Evolutionary conservation across 257 asterid species (phyloP).

Genomic region (Capsicum baccatum): DNA sequence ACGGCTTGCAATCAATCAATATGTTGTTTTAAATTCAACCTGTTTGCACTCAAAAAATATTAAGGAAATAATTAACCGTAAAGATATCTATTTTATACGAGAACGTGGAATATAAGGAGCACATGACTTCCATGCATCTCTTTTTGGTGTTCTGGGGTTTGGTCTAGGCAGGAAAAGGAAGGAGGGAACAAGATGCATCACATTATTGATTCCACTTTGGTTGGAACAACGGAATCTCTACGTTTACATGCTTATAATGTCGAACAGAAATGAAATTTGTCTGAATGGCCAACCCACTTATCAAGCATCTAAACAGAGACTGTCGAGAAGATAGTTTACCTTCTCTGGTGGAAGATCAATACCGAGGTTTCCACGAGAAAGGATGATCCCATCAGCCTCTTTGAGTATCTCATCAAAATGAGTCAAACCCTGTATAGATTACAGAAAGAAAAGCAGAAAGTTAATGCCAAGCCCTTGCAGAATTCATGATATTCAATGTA

Average conservation of each 20-base stretch:
- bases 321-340: conserved; percentile 47
- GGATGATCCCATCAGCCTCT: conserved; percentile 91
- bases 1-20: background rate
- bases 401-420: conserved; percentile 88
- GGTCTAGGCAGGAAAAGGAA: background rate
- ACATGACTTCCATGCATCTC: background rate
- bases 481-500: background rate
- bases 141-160: background rate
- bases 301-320: background rate
- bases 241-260: background rate
- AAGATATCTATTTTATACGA: background rate
- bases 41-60: background rate
- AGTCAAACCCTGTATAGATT: conserved; percentile 67
- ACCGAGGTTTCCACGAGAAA: conserved; percentile 91
- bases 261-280: background rate
- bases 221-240: background rate
- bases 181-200: background rate
- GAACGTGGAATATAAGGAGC: background rate
- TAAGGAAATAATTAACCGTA: background rate
- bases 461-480: background rate
- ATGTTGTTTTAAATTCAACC: background rate
- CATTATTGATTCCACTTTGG: background rate
- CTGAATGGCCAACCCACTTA: background rate
- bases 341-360: conserved; percentile 94
- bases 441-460: background rate